A percentile compares a stretch with the other conserved stretches of the same genome.
These are phyloP conservation scores for Agaricus sinodeliciosus DNA, from an alignment of 768 basidiomycete species.

Conservation along the genomic window DNA sequence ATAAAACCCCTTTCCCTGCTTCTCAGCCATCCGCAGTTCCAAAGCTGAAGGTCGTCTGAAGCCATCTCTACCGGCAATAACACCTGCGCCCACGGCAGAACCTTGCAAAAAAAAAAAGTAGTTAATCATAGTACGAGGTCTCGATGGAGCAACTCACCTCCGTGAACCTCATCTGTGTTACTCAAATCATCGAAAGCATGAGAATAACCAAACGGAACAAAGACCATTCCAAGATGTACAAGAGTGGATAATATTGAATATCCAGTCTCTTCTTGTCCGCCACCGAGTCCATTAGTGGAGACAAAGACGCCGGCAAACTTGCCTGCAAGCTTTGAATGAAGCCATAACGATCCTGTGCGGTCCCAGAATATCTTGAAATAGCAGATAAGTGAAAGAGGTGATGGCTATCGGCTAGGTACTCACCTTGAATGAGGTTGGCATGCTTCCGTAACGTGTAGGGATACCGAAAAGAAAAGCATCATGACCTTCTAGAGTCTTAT, in stretches of 20 bases:
- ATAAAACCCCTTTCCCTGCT: constrained; percentile 50
- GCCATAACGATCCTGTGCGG: constrained; percentile 61
- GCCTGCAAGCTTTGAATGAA: constrained; percentile 50
- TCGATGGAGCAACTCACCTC: too few relatives aligned
- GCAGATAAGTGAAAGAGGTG: neutral
- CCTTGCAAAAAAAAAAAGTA: constrained; percentile 34
- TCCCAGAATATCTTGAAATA: constrained; percentile 61
- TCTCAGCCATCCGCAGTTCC: constrained; percentile 42
- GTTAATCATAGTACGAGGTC: too few relatives aligned
- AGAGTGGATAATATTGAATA: constrained; percentile 47
- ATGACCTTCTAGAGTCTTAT: constrained; percentile 39
- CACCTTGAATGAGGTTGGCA: constrained; percentile 50
- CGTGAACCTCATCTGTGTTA: constrained; percentile 41
- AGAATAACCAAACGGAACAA: constrained; percentile 64
- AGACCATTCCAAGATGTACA: constrained; percentile 64
- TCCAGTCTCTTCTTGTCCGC: constrained; percentile 66
- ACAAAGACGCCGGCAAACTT: constrained; percentile 74
- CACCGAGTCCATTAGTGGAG: constrained; percentile 63
- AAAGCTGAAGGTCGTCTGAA: constrained; percentile 37
- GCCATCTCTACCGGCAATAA: constrained; percentile 39
- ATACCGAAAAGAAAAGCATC: constrained; percentile 66
- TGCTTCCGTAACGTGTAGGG: constrained; percentile 66
- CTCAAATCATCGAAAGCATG: constrained; percentile 32
- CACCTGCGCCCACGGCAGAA: constrained; percentile 74
- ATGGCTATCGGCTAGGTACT: neutral